phyloP scores from a whole-genome alignment of 1,284 basidiomycete genomes.

The Sanghuangporus baumii region DNA sequence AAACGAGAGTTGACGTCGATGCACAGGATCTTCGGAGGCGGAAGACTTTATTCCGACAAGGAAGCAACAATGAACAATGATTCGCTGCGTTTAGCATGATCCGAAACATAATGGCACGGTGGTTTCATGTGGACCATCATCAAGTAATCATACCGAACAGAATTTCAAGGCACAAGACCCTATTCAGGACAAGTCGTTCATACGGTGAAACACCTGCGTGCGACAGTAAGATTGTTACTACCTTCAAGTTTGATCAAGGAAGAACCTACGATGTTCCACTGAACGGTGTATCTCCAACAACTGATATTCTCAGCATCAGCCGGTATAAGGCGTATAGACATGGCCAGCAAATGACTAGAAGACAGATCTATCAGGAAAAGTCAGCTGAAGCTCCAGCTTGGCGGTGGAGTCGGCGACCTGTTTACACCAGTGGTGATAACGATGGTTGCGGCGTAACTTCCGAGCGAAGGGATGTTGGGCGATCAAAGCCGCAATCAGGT shows the following conservation, averaged over 20 bases:
- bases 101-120: too few relatives aligned
- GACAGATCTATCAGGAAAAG: neutral
- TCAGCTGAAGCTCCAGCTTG: neutral
- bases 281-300: neutral
- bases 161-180: too few relatives aligned
- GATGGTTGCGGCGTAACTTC: neutral
- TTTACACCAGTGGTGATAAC: neutral
- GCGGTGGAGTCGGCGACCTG: neutral
- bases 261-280: neutral
- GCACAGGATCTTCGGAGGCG: too few relatives aligned
- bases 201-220: neutral
- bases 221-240: neutral
- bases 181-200: too few relatives aligned
- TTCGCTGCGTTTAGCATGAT: too few relatives aligned
- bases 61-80: too few relatives aligned
- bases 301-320: neutral
- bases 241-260: neutral
- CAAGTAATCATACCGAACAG: too few relatives aligned
- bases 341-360: neutral
- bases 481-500: neutral
- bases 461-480: neutral
- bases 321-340: neutral
- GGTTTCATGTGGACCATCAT: too few relatives aligned
- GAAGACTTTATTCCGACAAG: too few relatives aligned
- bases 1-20: too few relatives aligned